phyloP scores from a whole-genome alignment of 2,329 filamentous ascomycete species.

The Fusarium sp. region DNA sequence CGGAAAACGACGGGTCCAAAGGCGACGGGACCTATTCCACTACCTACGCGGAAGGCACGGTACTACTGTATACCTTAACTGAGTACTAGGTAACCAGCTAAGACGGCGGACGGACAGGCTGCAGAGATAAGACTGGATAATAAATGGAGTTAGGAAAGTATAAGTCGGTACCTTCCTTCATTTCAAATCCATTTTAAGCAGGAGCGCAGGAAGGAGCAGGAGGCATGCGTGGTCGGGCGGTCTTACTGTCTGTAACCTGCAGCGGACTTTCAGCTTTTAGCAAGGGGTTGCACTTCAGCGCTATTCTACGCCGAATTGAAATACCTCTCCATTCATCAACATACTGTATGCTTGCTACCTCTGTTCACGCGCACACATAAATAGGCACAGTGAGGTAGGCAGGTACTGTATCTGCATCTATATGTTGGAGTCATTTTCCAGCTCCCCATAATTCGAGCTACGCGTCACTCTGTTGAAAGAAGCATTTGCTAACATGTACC shows the following conservation, averaged over 20 bases:
- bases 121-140: not conserved
- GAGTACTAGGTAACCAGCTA: not conserved
- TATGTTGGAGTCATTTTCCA: not conserved
- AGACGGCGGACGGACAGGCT: not conserved
- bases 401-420: not conserved
- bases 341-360: not conserved
- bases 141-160: conserved; percentile 20
- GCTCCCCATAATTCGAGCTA: not conserved
- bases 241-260: not conserved
- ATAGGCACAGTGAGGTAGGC: not conserved
- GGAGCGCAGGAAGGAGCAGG: not conserved
- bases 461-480: not conserved
- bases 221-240: not conserved
- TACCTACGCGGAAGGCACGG: not conserved
- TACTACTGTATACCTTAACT: not conserved
- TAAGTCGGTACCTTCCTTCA: conserved; percentile 21
- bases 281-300: conserved; percentile 30
- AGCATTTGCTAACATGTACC: not conserved
- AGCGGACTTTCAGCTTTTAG: conserved; percentile 1
- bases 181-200: conserved; percentile 5
- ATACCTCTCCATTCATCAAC: not conserved
- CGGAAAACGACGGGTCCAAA: not conserved
- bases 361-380: not conserved
- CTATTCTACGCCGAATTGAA: conserved; percentile 21
- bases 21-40: not conserved